These are phyloP conservation scores for Carex arenaria DNA, from an alignment of 202 grass and related monocot species.

Conservation along the genomic window DNA sequence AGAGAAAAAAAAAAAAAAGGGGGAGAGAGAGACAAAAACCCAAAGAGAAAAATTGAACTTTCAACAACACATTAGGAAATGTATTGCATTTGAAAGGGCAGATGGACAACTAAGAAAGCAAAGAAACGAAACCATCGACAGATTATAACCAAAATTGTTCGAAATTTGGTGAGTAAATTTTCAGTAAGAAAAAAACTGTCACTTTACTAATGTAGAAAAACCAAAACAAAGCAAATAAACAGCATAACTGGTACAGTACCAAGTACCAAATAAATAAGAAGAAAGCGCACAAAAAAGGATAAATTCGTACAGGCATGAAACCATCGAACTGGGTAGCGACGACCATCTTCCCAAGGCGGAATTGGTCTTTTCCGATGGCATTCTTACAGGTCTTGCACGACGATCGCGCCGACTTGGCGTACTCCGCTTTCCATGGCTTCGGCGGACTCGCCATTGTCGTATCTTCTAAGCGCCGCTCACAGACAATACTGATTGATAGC, in stretches of 20 bases:
- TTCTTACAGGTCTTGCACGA: constrained; percentile 88
- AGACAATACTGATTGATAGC: not conserved
- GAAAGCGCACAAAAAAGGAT: not conserved
- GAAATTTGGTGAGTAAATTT: not conserved
- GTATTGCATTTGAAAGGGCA: not conserved
- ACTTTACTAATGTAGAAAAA: constrained; percentile 2
- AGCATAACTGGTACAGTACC: not conserved
- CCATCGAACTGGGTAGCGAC: constrained; percentile 89
- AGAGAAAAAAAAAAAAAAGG: not conserved
- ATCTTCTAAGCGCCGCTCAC: not conserved
- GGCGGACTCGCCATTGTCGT: constrained; percentile 59
- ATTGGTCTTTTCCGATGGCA: constrained; percentile 69
- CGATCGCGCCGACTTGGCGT: constrained; percentile 86
- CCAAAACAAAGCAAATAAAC: not conserved
- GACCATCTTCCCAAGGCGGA: constrained; percentile 93
- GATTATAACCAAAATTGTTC: not conserved
- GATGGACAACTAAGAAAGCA: not conserved
- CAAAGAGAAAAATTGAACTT: not conserved
- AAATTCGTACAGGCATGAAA: constrained; percentile 65
- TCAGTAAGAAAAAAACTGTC: not conserved
- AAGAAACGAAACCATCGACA: not conserved
- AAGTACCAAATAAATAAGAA: not conserved
- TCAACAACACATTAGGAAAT: not conserved
- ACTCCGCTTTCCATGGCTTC: constrained; percentile 83
- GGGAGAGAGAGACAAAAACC: too few species aligned